Conservation (phyloP, 805 yeast genomes). For the Jamesozyma piceae region DNA sequence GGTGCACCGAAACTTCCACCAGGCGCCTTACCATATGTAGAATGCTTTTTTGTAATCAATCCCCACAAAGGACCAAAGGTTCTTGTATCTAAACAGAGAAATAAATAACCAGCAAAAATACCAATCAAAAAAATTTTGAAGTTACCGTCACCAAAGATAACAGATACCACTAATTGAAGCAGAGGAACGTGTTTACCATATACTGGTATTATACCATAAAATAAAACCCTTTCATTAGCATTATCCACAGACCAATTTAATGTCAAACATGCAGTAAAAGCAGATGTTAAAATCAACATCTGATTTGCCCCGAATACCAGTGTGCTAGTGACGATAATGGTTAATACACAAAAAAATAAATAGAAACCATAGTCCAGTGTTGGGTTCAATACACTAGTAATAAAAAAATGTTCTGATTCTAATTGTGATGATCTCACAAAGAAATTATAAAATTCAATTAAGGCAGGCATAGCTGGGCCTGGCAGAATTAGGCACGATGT, state of each 20-base stretch:
- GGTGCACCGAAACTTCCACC: conserved; percentile 23
- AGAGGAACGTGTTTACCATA: conserved; percentile 47
- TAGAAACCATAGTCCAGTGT: conserved; percentile 21
- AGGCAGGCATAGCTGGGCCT: conserved; percentile 17
- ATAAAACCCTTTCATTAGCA: conserved; percentile 44
- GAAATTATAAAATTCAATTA: conserved; percentile 21
- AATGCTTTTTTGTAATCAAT: conserved; percentile 12
- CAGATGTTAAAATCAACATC: conserved; percentile 16
- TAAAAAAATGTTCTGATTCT: conserved; percentile 17
- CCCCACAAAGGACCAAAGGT: conserved; percentile 43
- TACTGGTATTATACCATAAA: conserved; percentile 44
- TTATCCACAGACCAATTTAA: conserved; percentile 54
- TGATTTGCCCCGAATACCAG: conserved; percentile 7
- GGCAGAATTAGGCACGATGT: conserved; percentile 23
- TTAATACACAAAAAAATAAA: conserved; percentile 15
- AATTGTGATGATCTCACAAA: conserved; percentile 22
- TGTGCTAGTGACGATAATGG: conserved; percentile 9
- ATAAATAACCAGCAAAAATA: conserved; percentile 46
- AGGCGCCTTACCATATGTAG: conserved; percentile 17
- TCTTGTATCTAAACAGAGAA: conserved; percentile 52
- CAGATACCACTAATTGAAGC: conserved; percentile 32
- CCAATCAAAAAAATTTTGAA: conserved; percentile 39
- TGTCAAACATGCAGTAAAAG: conserved; percentile 33
- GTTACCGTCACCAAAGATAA: conserved; percentile 38
- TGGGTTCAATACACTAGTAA: conserved; percentile 9